A percentile compares a stretch with the other conserved stretches of the same genome.
These are phyloP conservation scores for Saprolegnia diclina DNA, from an alignment of 352 stramenopile genomes.

Conservation along the genomic window DNA sequence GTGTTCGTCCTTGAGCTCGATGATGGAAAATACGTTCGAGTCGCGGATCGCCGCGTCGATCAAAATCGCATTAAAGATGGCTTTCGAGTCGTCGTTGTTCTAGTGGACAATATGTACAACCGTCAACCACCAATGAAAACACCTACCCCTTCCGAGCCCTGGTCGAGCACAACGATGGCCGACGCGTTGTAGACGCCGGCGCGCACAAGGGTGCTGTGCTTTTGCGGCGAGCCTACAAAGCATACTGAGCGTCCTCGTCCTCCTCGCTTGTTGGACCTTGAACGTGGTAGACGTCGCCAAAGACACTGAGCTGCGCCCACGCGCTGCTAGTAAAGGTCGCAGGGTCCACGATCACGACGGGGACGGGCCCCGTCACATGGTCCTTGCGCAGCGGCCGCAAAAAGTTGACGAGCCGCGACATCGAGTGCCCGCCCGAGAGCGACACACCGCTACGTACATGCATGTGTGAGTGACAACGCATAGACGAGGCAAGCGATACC, in stretches of 20 bases:
- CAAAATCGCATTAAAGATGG: conserved; percentile 82
- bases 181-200: conserved; percentile 77
- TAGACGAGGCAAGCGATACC: conserved; percentile 38
- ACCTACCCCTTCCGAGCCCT: conserved; percentile 52
- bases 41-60: conserved; percentile 49
- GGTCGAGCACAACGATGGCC: conserved; percentile 70
- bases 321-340: conserved; percentile 57
- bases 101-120: too few species aligned
- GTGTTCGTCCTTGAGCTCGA: conserved; percentile 76
- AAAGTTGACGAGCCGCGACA: conserved; percentile 69
- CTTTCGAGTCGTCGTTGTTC: conserved; percentile 63
- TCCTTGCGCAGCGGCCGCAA: conserved; percentile 61
- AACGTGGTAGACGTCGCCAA: conserved; percentile 75
- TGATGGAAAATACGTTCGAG: conserved; percentile 69
- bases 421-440: conserved; percentile 38
- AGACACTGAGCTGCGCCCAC: conserved; percentile 59
- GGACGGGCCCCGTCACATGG: conserved; percentile 56
- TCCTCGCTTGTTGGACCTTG: conserved; percentile 30
- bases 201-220: conserved; percentile 56
- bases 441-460: conserved; percentile 4
- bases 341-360: conserved; percentile 70
- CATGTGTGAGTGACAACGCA: neutral
- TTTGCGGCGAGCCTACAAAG: conserved; percentile 51
- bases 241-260: too few species aligned
- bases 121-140: too few species aligned